Percentiles rank a stretch among this genome's conserved stretches.
These are phyloP conservation scores for Trichoderma asperelloides DNA, from an alignment of 495 filamentous ascomycete genomes.

Conservation along the genomic window DNA sequence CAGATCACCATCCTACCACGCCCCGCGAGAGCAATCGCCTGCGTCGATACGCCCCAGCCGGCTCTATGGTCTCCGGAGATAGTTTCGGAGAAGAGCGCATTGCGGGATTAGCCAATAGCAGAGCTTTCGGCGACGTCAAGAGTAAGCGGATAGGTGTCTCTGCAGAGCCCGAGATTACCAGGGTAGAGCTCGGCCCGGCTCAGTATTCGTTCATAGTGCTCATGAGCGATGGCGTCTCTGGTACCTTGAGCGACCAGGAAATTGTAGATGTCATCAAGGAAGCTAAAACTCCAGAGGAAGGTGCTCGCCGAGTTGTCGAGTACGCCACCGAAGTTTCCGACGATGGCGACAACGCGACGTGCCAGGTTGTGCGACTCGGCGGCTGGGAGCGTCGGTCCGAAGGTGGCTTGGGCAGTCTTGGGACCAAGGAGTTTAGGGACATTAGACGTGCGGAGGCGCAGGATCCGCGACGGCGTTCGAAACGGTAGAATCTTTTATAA, in stretches of 20 bases:
- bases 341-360: conserved; percentile 93
- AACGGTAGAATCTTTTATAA: conserved; percentile 13
- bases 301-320: conserved; percentile 63
- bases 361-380: conserved; percentile 78
- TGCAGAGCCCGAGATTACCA: conserved; percentile 79
- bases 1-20: conserved; percentile 81
- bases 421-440: conserved; percentile 82
- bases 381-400: conserved; percentile 90
- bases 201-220: conserved; percentile 85
- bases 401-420: conserved; percentile 79
- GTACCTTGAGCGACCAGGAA: conserved; percentile 78
- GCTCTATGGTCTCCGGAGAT: conserved; percentile 72
- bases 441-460: conserved; percentile 75
- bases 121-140: conserved; percentile 83
- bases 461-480: conserved; percentile 64
- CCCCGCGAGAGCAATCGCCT: conserved; percentile 76
- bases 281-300: conserved; percentile 80
- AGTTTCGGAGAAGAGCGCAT: conserved; percentile 97
- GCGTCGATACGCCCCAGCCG: conserved; percentile 63
- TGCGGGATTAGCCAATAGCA: conserved; percentile 84
- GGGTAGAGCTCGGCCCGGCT: conserved; percentile 63
- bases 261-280: conserved; percentile 95
- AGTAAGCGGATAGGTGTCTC: conserved; percentile 88
- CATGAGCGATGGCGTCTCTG: conserved; percentile 79
- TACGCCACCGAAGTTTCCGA: conserved; percentile 78